Percentiles rank a stretch among this genome's conserved stretches.
Evolutionary conservation across 176 grass and related monocot genomes (phyloP).

Genomic region (Musa itinerans): DNA sequence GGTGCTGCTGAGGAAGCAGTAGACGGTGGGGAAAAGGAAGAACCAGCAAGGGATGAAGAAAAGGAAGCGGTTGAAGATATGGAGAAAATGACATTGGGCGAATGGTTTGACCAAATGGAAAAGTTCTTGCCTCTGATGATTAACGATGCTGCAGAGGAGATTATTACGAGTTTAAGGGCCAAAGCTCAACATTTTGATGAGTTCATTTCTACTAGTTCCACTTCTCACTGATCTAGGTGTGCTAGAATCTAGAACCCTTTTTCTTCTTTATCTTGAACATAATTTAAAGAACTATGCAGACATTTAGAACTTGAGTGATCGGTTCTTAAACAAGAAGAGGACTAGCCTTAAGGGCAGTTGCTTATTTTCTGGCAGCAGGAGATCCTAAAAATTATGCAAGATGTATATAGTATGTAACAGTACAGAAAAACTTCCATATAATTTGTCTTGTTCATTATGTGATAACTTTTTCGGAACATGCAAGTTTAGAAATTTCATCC

Average conservation of each 20-base stretch:
- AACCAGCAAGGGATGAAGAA: neutral
- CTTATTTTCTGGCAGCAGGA: neutral
- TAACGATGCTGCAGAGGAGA: slow-evolving; percentile 39
- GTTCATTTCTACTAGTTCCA: slow-evolving; percentile 25
- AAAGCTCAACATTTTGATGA: slow-evolving; percentile 29
- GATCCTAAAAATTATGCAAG: neutral
- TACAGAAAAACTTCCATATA: neutral
- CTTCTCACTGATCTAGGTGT: neutral
- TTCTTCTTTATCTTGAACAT: neutral
- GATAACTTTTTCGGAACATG: neutral
- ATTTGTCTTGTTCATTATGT: neutral
- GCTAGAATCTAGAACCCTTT: neutral
- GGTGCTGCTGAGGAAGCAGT: slow-evolving; percentile 2
- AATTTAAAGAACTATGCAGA: neutral
- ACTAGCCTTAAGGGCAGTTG: neutral
- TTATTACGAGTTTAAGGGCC: slow-evolving; percentile 35
- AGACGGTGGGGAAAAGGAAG: slow-evolving; percentile 14
- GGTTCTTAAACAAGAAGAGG: neutral
- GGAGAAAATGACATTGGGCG: slow-evolving; percentile 62
- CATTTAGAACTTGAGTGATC: neutral
- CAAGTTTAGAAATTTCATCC: neutral
- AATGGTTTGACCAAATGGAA: slow-evolving; percentile 70
- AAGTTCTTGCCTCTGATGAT: slow-evolving; percentile 37
- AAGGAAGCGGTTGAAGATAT: slow-evolving; percentile 18
- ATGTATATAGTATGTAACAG: neutral